phyloP scores from a whole-genome alignment of 306 rosid species.

The Corylus americana region DNA sequence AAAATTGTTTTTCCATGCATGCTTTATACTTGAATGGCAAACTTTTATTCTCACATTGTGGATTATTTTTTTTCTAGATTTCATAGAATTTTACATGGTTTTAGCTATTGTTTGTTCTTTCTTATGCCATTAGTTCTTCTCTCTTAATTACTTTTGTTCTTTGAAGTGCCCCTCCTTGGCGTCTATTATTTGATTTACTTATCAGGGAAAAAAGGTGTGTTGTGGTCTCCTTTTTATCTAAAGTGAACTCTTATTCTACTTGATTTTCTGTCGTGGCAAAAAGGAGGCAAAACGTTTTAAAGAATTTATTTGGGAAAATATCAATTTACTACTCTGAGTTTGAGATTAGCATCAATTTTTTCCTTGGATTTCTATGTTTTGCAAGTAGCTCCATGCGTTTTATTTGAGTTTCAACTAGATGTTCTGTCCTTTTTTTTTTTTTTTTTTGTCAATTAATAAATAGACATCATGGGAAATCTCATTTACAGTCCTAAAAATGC shows the following conservation, averaged over 20 bases:
- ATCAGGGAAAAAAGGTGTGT: background rate
- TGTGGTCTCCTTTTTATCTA: background rate
- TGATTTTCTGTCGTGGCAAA: background rate
- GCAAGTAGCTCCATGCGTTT: no score
- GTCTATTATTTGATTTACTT: background rate
- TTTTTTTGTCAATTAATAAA: no score
- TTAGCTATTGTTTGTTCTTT: background rate
- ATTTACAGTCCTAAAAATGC: no score
- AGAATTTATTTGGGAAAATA: background rate
- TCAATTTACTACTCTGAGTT: no score
- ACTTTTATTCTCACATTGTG: no score
- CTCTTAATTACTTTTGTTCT: background rate
- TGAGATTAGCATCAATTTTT: no score
- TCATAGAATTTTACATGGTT: background rate
- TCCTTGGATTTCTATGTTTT: no score
- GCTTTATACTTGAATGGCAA: background rate
- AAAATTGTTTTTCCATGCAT: background rate
- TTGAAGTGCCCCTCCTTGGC: background rate
- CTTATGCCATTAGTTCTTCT: background rate
- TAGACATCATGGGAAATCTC: no score
- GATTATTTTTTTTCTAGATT: background rate
- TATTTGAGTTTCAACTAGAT: no score
- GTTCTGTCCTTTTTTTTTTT: no score
- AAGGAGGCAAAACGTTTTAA: background rate
- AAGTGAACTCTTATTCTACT: background rate